A percentile compares a stretch with the other conserved stretches of the same genome.
phyloP scores from a whole-genome alignment of 2,329 filamentous ascomycete species.

The Xylariaceae sp. region DNA sequence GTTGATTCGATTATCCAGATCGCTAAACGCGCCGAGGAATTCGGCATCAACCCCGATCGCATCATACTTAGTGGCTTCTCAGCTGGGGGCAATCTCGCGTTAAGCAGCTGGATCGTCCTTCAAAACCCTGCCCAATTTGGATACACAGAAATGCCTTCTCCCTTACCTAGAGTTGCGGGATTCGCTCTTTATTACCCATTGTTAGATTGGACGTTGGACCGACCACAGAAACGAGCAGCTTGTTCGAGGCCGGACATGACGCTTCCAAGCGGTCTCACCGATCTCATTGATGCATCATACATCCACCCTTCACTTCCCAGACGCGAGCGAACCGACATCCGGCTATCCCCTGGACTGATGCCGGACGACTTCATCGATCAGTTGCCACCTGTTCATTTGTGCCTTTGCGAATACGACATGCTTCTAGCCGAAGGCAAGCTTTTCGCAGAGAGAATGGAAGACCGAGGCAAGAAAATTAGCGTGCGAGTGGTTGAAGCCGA shows the following conservation, averaged over 20 bases:
- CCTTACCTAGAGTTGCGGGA: conserved; percentile 48
- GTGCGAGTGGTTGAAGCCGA: conserved; percentile 43
- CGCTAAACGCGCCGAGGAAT: conserved; percentile 48
- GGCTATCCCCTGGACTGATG: conserved; percentile 46
- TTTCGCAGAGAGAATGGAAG: conserved; percentile 21
- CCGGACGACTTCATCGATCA: conserved; percentile 20
- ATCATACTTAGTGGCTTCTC: conserved; percentile 62
- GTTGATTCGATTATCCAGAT: conserved; percentile 61
- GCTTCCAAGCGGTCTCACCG: conserved; percentile 52
- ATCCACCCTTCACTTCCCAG: conserved; percentile 46
- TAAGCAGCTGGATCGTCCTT: conserved; percentile 36
- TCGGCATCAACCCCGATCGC: conserved; percentile 52
- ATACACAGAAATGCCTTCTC: conserved; percentile 25
- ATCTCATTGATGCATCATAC: conserved; percentile 61
- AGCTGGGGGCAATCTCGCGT: conserved; percentile 53
- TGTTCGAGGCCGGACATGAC: conserved; percentile 55
- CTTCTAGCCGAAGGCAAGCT: conserved; percentile 26
- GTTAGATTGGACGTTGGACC: conserved; percentile 55
- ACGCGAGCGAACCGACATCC: conserved; percentile 44
- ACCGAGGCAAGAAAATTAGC: conserved; percentile 30
- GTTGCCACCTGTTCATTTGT: conserved; percentile 26
- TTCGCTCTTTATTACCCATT: conserved; percentile 58
- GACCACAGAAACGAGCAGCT: conserved; percentile 50
- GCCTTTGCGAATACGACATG: conserved; percentile 32
- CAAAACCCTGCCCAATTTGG: conserved; percentile 21